Base-by-base conservation (phyloP, 176 grass and related monocot species). In the Oropetium thomaeum region DNA sequence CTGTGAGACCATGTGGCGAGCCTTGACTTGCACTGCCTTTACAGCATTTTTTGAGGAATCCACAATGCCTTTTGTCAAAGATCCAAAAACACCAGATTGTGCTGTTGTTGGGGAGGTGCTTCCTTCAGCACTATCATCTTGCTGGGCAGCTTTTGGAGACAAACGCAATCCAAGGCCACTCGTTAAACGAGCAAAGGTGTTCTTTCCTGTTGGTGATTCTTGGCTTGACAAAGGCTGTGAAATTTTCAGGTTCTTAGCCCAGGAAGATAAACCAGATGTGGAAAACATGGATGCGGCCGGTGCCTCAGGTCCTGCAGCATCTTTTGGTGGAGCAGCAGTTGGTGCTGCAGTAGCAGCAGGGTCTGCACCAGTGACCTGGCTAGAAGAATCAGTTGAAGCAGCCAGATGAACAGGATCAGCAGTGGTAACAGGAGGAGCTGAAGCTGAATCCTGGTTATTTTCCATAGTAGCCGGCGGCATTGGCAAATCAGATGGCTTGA, bases 1-100 rank as follows among this genome's bases (percentile, higher is more conserved):
- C 79, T 96, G 96, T 76, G 96, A 92, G 49, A 99, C 92, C 72
- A 99, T 99, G 75, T 99, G 96, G 10, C 89, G 89, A 59, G 96
- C 96, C 76, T 96, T 99, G 33, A 99, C 92, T 88, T 99, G 96
- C 54, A 99, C 96, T 39, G 96, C 92, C 70, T 99, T 99, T 14
- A 99, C 96, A 66, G 92, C 96, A 83, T 82, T 99, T 84, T 82
- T 99, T 27, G 96, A 99, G 58, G 89, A 88, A 84, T 92, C 96
- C 64, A 99, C 87, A 22, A 99, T 74, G 25, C 96, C 96, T 81
- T 84, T 99, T 19, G 96, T 99, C 52, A 96, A 83, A n/a, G 84
- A 88, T 62, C 92, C 96, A 55, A 99, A 80, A 73, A 99, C 92
- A 69, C 96, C 92, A 84, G 86, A 22, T 45, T 87, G 91, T 58